phyloP scores from a whole-genome alignment of 2,329 filamentous ascomycete species.

The Paecilomyces niveus region DNA sequence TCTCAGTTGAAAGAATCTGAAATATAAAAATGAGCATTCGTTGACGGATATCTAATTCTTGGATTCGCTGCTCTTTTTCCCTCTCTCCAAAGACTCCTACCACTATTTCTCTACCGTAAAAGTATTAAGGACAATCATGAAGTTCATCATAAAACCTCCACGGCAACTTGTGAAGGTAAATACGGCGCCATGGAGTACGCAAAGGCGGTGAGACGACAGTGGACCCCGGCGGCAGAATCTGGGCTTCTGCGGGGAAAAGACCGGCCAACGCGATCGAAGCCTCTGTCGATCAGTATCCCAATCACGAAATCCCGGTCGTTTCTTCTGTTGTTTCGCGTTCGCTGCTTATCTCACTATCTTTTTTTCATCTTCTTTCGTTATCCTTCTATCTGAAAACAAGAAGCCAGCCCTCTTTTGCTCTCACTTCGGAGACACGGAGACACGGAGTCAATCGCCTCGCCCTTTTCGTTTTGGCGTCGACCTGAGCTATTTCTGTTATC shows the following conservation, averaged over 20 bases:
- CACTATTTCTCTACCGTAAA: no score
- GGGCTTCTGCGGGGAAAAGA: constrained; percentile 5
- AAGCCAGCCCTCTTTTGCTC: neutral
- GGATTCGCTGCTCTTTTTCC: no score
- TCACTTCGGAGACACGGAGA: neutral
- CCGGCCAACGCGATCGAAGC: neutral
- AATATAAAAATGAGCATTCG: neutral
- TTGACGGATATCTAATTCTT: no score
- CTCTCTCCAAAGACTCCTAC: no score
- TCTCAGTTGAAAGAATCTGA: neutral
- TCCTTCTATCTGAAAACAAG: neutral
- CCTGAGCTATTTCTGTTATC: neutral
- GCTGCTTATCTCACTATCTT: neutral
- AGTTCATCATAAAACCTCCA: neutral
- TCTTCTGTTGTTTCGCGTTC: neutral
- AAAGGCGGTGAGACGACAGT: constrained; percentile 14
- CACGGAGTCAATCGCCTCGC: neutral
- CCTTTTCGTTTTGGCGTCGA: neutral
- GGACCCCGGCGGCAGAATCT: constrained; percentile 19
- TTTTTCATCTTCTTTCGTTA: neutral
- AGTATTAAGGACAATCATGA: no score
- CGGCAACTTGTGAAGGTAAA: neutral
- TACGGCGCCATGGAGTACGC: neutral
- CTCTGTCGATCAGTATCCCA: neutral
- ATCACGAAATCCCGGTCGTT: neutral